Conservation (phyloP, 208 protist genomes). For the Crithidia mellificae region DNA sequence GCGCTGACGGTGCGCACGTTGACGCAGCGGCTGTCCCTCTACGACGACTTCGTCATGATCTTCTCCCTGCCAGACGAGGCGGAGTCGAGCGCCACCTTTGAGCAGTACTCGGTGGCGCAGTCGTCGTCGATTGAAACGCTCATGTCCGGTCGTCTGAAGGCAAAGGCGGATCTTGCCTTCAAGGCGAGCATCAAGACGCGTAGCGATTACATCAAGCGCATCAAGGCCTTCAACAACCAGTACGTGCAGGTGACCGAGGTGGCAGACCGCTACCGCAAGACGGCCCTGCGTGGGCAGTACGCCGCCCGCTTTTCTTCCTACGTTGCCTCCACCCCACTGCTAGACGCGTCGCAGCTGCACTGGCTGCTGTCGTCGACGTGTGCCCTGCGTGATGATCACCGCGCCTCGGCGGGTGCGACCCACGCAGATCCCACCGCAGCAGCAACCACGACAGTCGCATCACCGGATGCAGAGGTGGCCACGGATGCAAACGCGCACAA, state of each 20-base stretch:
- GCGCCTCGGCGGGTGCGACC: background rate
- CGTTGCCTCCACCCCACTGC: constrained; percentile 40
- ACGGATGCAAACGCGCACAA: background rate
- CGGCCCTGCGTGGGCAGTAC: constrained; percentile 42
- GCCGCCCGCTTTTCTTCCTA: constrained; percentile 57
- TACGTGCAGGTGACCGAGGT: constrained; percentile 53
- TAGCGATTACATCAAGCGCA: constrained; percentile 78
- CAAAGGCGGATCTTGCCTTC: constrained; percentile 68
- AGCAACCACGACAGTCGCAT: too few species aligned
- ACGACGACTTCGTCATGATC: constrained; percentile 56
- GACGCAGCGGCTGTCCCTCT: constrained; percentile 75
- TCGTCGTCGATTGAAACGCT: constrained; percentile 54
- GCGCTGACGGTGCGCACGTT: constrained; percentile 68
- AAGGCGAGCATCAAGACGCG: constrained; percentile 66
- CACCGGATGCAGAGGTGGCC: too few species aligned
- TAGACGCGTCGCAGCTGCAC: constrained; percentile 52
- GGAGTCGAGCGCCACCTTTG: constrained; percentile 55
- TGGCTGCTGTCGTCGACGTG: constrained; percentile 43
- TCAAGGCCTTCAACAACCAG: constrained; percentile 68
- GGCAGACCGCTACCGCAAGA: constrained; percentile 29
- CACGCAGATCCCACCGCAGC: background rate
- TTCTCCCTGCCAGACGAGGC: constrained; percentile 46
- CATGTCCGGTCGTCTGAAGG: constrained; percentile 69
- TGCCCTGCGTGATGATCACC: constrained; percentile 29
- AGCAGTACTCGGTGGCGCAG: constrained; percentile 56